Base-by-base conservation (phyloP, 2,329 filamentous ascomycete genomes). In the Cladophialophora immunda region DNA sequence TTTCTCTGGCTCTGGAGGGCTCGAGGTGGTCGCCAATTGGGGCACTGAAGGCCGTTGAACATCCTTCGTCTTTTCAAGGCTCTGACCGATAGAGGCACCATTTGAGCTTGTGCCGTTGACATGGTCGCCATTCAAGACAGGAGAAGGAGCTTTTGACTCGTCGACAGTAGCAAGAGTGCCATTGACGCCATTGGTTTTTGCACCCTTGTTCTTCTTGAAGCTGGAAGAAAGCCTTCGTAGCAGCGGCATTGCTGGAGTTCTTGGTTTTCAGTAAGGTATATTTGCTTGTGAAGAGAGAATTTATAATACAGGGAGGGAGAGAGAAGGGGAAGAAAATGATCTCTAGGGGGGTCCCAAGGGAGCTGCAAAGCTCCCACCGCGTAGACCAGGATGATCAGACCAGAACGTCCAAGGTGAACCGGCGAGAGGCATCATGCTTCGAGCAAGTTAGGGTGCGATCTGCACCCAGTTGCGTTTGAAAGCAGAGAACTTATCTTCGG, bases 71-170 rank as follows among this genome's bases (percentile, higher is more conserved):
- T 68, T 65, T 32, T 58, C 47, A n/a, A 70, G 58, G 52, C 66
- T 70, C 34, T 66, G 58, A 19, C 30, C 68, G 15, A 70, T 54
- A 32, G 66, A 54, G 19, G 55, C 60, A 13, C 68, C 69, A 45
- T 56, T 55, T 8, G 41, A 22, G 15, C 45, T 19, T 34, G 55
- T 45, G 32, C 64, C 64, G 52, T 68, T 68, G 3, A 63, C 64
- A 34, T 69, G 67, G n/a, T 68, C 55, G 38, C 72, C 73, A 68
- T 72, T 75, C 13, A 59, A 58, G 30, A 50, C 25, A 17, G 64
- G 34, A 29, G 69, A n/a, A 8, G 56, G 32, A 27, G 57, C 30
- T 41, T 52, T 47, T 5, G 58, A 38, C n/a, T 72, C 71, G 34
- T 73, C 64, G n/a, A 68, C 60, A 13, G 56, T 25, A 13, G 34